Evolutionary conservation across 305 asterid genomes (phyloP).

Genomic region (Fraxinus angustifolia): DNA sequence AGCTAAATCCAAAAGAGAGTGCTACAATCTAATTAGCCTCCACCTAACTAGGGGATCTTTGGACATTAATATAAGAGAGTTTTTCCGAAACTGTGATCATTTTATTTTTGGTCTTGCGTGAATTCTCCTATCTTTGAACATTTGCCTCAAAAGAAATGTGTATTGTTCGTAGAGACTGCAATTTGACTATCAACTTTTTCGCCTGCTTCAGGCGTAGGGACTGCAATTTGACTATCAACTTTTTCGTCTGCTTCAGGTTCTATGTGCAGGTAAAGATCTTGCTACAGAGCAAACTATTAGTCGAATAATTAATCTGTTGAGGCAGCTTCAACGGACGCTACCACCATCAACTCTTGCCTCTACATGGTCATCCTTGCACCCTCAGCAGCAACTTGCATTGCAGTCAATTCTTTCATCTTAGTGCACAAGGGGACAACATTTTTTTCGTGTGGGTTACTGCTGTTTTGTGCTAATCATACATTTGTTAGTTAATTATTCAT

Average conservation of each 20-base stretch:
- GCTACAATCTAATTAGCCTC: neutral
- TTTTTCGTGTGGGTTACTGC: conserved; percentile 5
- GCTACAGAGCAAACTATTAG: conserved; percentile 76
- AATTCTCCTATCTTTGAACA: neutral
- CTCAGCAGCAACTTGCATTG: conserved; percentile 81
- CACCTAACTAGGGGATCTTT: neutral
- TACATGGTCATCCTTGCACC: conserved; percentile 77
- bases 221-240: neutral
- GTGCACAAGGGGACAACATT: neutral
- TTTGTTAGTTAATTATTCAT: conserved; percentile 33
- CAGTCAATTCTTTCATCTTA: conserved; percentile 69
- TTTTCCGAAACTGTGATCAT: neutral
- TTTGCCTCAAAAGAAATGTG: neutral
- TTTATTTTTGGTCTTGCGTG: neutral
- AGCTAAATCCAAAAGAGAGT: neutral
- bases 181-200: neutral
- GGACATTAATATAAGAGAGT: neutral
- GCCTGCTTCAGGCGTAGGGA: conserved; percentile 34
- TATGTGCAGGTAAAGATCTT: conserved; percentile 81
- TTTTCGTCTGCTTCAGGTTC: conserved; percentile 43
- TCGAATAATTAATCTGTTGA: conserved; percentile 68
- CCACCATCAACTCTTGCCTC: conserved; percentile 78
- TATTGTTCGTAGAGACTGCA: neutral
- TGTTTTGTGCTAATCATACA: conserved; percentile 20
- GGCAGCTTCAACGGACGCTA: conserved; percentile 79